Evolutionary conservation across 495 filamentous ascomycete genomes (phyloP).

Genomic region (Evernia prunastri): DNA sequence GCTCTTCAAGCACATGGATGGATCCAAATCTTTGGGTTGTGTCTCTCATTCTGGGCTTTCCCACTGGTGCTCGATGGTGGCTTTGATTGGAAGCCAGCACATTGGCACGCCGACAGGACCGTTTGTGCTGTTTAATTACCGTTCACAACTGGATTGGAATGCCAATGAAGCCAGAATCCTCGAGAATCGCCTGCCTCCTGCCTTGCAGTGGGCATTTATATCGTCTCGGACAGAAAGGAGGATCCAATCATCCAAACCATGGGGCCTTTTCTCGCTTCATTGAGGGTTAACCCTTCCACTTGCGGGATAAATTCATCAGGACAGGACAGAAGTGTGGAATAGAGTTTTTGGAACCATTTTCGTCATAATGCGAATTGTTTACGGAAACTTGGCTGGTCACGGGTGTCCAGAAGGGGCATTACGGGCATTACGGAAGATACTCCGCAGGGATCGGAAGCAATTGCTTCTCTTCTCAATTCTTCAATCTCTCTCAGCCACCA

Average conservation of each 20-base stretch:
- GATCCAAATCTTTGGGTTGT: background rate
- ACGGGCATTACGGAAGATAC: background rate
- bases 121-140: background rate
- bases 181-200: background rate
- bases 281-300: background rate
- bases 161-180: background rate
- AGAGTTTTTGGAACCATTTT: too few relatives aligned
- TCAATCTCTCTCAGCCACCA: too few relatives aligned
- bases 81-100: background rate
- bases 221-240: constrained; percentile 4
- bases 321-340: too few relatives aligned
- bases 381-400: background rate
- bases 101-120: background rate
- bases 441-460: background rate
- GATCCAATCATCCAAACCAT: background rate
- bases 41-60: background rate
- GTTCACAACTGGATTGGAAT: background rate
- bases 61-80: background rate
- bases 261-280: background rate
- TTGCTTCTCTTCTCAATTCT: too few relatives aligned
- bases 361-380: background rate
- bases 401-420: background rate
- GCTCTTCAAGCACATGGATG: background rate
- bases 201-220: too few relatives aligned
- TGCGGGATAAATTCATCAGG: constrained; percentile 3